Evolutionary conservation across 2,329 filamentous ascomycete genomes (phyloP), one percentile per base, ranked within the genome.

Genomic region (Cladophialophora psammophila): DNA sequence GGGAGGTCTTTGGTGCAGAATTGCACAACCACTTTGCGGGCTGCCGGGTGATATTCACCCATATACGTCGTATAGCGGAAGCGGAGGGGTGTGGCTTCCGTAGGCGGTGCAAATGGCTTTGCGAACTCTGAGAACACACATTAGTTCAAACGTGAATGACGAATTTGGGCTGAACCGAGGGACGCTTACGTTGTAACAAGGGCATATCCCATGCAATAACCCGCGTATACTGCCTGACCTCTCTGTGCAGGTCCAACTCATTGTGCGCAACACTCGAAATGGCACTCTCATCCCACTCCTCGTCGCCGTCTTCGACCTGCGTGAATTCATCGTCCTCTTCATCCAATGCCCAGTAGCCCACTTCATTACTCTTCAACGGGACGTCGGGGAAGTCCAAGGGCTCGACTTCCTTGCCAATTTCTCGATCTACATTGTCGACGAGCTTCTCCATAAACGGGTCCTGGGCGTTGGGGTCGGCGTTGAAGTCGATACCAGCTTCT

Each of bases 61-160:
- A 99, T 90, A 81, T 98, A 98, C 42, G 91, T 94, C 15, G 95
- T 99, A 83, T 97, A 97, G 75, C 95, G 90, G 88, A 97, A 99
- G 74, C 94, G 91, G 65, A 99, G 87, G 54, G 93, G 88, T 73
- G 91, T 85, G 54, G 75, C 77, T 69, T 88, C 79, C 35, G 84
- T 78, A 1, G 94, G 93, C 2, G 89, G 87, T 68, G 85, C 81
- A 78, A 97, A 98, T 18, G 92, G 90, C 79, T 92, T 92, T 63
- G 92, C 90, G 69, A 95, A 86, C 77, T 94, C 92, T 97, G 75
- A 58, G 59, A 45, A 50, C 62, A 71, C 31, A 61, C 58, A 12
- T 50, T 31, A 50, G 45, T 31, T 13, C 7, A 20, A 50, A 8
- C 5, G 45, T 31, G 2, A 40, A 40, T 40, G 36, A 40, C 5